Percentiles rank a stretch among this genome's conserved stretches.
phyloP scores from a whole-genome alignment of 345 rosid genomes.

The Syzygium aromaticum region DNA sequence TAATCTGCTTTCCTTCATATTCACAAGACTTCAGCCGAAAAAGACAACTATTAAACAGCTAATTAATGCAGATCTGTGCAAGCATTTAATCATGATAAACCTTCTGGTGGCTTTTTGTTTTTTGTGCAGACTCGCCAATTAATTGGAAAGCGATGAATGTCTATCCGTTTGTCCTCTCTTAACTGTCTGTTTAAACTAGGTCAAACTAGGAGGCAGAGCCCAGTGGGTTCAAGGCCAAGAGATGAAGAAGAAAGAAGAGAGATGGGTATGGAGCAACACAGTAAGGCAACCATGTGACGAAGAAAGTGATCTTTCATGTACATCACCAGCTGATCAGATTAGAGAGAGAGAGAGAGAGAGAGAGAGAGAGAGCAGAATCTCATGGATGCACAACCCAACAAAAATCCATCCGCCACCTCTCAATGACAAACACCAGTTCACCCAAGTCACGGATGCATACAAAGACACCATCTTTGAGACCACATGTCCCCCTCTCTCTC shows the following conservation, averaged over 20 bases:
- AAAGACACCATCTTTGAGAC: neutral
- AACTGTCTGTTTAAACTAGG: neutral
- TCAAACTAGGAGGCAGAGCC: neutral
- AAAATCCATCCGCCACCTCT: neutral
- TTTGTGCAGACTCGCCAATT: neutral
- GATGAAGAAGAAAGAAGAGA: neutral
- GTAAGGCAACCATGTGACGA: slow-evolving; percentile 26
- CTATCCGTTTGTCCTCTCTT: neutral
- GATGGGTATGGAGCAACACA: slow-evolving; percentile 6
- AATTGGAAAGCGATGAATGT: neutral
- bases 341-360: neutral
- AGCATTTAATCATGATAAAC: neutral
- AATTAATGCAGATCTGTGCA: neutral
- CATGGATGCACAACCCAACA: neutral
- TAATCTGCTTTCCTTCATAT: neutral
- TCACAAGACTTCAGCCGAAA: neutral
- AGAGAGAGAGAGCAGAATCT: neutral
- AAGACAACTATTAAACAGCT: neutral
- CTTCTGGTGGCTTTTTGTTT: neutral
- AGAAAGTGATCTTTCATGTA: neutral
- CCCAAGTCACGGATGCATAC: neutral
- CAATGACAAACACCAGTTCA: neutral
- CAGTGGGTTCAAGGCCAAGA: neutral
- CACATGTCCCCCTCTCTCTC: neutral
- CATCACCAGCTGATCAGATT: neutral